Conservation (phyloP, 495 filamentous ascomycete genomes). For the Xylaria telfairii region DNA sequence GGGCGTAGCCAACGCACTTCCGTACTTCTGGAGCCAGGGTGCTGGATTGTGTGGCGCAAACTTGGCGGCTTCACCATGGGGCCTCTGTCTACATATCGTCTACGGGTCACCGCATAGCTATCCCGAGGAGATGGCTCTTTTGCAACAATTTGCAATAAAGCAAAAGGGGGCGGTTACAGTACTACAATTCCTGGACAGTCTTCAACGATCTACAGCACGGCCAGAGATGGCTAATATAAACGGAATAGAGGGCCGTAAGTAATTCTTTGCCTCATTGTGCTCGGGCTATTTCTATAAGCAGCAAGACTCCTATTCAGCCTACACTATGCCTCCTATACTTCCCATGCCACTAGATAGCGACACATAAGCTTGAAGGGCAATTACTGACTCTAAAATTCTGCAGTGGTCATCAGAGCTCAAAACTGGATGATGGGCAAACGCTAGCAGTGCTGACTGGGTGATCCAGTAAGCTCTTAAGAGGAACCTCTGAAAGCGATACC, state of each 20-base stretch:
- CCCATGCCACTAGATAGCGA: neutral
- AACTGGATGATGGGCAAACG: slow-evolving; percentile 18
- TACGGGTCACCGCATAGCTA: slow-evolving; percentile 11
- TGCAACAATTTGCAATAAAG: slow-evolving; percentile 12
- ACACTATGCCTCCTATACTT: neutral
- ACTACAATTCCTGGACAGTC: slow-evolving; percentile 5
- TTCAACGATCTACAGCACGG: slow-evolving; percentile 8
- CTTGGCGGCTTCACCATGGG: slow-evolving; percentile 17
- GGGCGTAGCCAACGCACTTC: slow-evolving; percentile 14
- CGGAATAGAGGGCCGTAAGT: slow-evolving; percentile 17
- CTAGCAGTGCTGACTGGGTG: neutral
- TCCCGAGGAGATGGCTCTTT: slow-evolving; percentile 2
- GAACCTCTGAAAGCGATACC: neutral
- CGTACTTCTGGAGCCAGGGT: slow-evolving; percentile 16
- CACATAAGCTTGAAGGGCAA: neutral
- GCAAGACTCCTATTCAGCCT: neutral
- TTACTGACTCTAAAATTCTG: neutral
- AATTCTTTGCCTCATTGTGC: neutral
- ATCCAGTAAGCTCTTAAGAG: neutral
- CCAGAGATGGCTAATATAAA: neutral
- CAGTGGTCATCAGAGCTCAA: slow-evolving; percentile 15
- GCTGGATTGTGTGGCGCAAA: slow-evolving; percentile 16
- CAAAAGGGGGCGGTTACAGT: neutral
- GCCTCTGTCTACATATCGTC: neutral
- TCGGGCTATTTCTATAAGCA: neutral